These are phyloP conservation scores for Solanum paucissectum DNA, from an alignment of 257 asterid genomes.

Conservation along the genomic window DNA sequence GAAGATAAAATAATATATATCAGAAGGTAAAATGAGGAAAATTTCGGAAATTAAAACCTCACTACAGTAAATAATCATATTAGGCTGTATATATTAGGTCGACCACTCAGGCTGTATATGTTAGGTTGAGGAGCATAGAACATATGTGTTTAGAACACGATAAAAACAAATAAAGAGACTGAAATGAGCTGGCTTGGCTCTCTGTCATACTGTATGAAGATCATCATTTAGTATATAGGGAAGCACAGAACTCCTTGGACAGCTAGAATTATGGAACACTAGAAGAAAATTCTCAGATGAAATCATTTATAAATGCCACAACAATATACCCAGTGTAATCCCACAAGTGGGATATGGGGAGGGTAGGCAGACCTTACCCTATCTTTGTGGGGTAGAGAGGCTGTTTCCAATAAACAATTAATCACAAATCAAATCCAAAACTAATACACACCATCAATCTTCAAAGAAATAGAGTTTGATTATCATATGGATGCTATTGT, in stretches of 20 bases:
- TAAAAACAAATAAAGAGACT: background rate
- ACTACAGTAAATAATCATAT: background rate
- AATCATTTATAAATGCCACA: background rate
- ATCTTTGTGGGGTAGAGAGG: background rate
- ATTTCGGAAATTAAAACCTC: background rate
- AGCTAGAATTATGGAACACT: background rate
- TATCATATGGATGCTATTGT: background rate
- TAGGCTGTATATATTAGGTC: no score
- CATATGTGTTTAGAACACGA: background rate
- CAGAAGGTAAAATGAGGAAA: background rate
- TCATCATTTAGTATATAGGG: background rate
- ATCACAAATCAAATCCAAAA: background rate
- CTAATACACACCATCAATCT: background rate
- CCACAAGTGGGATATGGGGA: background rate
- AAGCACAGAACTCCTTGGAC: background rate
- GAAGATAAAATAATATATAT: background rate
- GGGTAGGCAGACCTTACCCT: background rate
- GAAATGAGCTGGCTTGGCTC: background rate
- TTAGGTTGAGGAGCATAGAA: background rate
- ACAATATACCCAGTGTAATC: background rate
- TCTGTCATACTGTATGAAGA: background rate
- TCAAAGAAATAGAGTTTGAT: background rate
- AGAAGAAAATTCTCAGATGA: background rate
- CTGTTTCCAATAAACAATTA: background rate
- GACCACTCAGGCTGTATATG: background rate